Percentiles rank a stretch among this genome's conserved stretches.
These are phyloP conservation scores for Wickerhamiella infanticola DNA, from an alignment of 1,139 yeast species.

Conservation along the genomic window DNA sequence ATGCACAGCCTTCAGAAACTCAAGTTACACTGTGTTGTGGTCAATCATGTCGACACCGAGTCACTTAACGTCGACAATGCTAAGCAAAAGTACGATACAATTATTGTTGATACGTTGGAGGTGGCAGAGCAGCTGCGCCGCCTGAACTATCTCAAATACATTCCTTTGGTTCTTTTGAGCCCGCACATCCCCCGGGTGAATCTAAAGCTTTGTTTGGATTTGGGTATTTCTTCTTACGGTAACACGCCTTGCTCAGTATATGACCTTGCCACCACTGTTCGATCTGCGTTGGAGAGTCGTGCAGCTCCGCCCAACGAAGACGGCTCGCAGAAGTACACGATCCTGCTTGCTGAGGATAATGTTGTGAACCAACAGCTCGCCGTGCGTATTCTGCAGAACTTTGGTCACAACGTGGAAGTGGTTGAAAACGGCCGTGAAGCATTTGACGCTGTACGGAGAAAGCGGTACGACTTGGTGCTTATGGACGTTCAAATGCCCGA, in stretches of 20 bases:
- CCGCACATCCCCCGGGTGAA: conserved; percentile 67
- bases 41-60: conserved; percentile 28
- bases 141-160: conserved; percentile 61
- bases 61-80: conserved; percentile 25
- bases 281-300: conserved; percentile 72
- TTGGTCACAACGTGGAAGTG: conserved; percentile 67
- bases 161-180: conserved; percentile 63
- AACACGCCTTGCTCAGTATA: conserved; percentile 73
- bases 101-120: conserved; percentile 65
- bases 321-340: conserved; percentile 58
- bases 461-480: conserved; percentile 61
- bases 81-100: conserved; percentile 53
- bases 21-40: conserved; percentile 30
- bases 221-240: conserved; percentile 79
- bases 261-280: conserved; percentile 66
- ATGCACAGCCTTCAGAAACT: conserved; percentile 34
- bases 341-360: conserved; percentile 74
- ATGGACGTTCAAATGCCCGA: conserved; percentile 96
- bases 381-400: conserved; percentile 64
- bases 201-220: conserved; percentile 65
- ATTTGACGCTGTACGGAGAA: conserved; percentile 52
- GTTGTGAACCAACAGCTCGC: conserved; percentile 78
- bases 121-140: conserved; percentile 54
- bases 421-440: conserved; percentile 82
- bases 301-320: conserved; percentile 70